phyloP scores from a whole-genome alignment of 2,329 filamentous ascomycete species.

The Bipolaris oryzae region DNA sequence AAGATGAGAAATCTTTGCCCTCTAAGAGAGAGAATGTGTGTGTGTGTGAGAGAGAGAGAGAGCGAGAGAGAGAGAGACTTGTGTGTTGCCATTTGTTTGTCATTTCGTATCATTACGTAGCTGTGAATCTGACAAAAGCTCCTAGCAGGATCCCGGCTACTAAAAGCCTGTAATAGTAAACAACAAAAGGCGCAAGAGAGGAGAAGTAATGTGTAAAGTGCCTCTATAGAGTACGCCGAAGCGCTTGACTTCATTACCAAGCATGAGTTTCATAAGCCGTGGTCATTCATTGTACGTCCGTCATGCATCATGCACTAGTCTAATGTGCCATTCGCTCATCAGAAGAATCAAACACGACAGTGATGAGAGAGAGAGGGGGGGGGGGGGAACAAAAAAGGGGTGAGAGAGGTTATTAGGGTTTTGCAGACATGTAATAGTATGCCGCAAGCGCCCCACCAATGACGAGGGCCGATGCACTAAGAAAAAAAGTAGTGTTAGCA shows the following conservation, averaged over 20 bases:
- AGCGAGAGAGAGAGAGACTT: too few species aligned
- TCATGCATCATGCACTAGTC: background rate
- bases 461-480: slow-evolving; percentile 16
- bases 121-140: background rate
- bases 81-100: background rate
- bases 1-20: background rate
- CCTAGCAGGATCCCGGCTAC: background rate
- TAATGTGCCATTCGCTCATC: background rate
- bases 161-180: background rate
- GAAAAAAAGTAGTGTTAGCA: slow-evolving; percentile 2
- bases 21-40: too few species aligned
- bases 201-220: background rate
- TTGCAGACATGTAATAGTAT: slow-evolving; percentile 14
- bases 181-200: background rate
- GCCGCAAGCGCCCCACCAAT: slow-evolving; percentile 15
- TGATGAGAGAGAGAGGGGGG: background rate
- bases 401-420: slow-evolving; percentile 1
- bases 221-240: background rate
- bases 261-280: background rate
- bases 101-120: background rate
- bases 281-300: background rate
- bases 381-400: background rate
- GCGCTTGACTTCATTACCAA: background rate
- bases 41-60: background rate
- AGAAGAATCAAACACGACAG: background rate